Evolutionary conservation across 495 filamentous ascomycete species (phyloP), one percentile per base, ranked within the genome.

Genomic region (Penicillium flavigenum): DNA sequence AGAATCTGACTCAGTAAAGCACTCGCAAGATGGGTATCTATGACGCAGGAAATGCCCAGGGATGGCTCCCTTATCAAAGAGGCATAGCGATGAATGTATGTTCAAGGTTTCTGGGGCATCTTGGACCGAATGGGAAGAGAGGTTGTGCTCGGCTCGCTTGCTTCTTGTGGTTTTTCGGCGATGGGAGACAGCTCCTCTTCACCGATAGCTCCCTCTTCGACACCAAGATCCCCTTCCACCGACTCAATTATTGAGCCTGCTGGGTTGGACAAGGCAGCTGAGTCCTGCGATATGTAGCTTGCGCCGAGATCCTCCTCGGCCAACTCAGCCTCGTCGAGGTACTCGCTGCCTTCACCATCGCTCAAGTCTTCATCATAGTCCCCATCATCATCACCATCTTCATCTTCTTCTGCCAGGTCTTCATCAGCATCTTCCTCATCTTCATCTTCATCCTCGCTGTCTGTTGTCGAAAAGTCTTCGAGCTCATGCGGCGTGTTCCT

Each of bases 391-490:
- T 78, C 73, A 62, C 64, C 73, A 32, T 72, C 70, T 36, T 70
- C 73, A 5, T 70, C 71, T 8, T 75, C 80, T n/a, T 78, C 74
- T 32, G 72, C 71, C 1, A 70, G 63, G 34, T 69, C 70, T 9
- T 73, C 79, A 6, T 77, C 77, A 1, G 70, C 75, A 27, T 64
- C 76, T 46, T 76, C 73, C 3, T 76, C 78, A 6, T 72, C 71
- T 11, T 76, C 76, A 0, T 74, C 75, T 17, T 76, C 77, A 1
- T 77, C 82, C 55, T 88, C 88, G 6, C 80, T 83, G 10, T 91
- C 90, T 24, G 87, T 92, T 22, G 84, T 84, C 9, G 86, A 89
- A 64, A 94, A 91, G 52, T 92, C 88, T 11, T 91, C 88, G 26
- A 92, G 65, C 45, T 90, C 87, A 22, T 86, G 76, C 11, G 88